Evolutionary conservation across 768 basidiomycete species (phyloP).

Genomic region (Suillus placidus): DNA sequence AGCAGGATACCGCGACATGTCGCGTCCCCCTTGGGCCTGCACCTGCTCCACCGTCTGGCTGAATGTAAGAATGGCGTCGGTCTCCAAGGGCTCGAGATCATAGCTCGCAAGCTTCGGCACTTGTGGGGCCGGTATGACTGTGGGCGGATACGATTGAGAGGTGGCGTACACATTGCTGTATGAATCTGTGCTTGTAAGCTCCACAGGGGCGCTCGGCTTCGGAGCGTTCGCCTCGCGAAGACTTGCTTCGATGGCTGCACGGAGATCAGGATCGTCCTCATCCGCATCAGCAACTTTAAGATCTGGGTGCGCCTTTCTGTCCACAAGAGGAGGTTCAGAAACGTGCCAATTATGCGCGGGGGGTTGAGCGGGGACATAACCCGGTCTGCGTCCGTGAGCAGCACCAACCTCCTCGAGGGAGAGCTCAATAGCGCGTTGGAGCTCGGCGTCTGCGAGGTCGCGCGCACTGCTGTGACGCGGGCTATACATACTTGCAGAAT

Average conservation of each 20-base stretch:
- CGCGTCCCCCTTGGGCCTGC: slow-evolving; percentile 73
- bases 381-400: slow-evolving; percentile 53
- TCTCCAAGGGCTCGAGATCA: slow-evolving; percentile 81
- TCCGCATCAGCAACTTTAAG: slow-evolving; percentile 46
- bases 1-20: slow-evolving; percentile 80
- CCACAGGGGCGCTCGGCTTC: slow-evolving; percentile 75
- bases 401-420: slow-evolving; percentile 78
- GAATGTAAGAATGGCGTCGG: slow-evolving; percentile 87
- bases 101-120: slow-evolving; percentile 67
- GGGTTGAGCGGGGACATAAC: slow-evolving; percentile 71
- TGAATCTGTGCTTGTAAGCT: slow-evolving; percentile 56
- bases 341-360: slow-evolving; percentile 55
- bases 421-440: slow-evolving; percentile 91
- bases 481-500: slow-evolving; percentile 55
- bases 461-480: slow-evolving; percentile 58
- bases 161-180: slow-evolving; percentile 32
- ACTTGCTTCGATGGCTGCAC: slow-evolving; percentile 94
- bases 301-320: slow-evolving; percentile 52
- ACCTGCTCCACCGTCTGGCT: slow-evolving; percentile 88
- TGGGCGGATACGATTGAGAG: slow-evolving; percentile 50
- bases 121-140: slow-evolving; percentile 38
- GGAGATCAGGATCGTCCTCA: slow-evolving; percentile 91
- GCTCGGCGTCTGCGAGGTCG: slow-evolving; percentile 79
- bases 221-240: slow-evolving; percentile 82
- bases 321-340: slow-evolving; percentile 69